Percentiles rank a stretch among this genome's conserved stretches.
These are phyloP conservation scores for Clavaria fumosa DNA, from an alignment of 768 basidiomycete species.

Conservation along the genomic window DNA sequence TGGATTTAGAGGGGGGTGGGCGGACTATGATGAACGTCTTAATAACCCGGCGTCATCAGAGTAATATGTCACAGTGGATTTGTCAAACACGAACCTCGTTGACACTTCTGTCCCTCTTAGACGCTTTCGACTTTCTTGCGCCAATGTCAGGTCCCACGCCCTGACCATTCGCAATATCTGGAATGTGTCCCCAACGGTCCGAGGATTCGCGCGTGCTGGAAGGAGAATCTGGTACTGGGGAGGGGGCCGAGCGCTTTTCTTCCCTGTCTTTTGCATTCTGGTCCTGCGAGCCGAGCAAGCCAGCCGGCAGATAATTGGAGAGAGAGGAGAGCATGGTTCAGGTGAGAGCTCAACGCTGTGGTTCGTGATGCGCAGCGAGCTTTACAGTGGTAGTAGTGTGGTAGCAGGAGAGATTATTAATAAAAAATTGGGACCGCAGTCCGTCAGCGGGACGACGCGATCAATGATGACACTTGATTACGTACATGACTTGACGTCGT, in stretches of 20 bases:
- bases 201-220: background rate
- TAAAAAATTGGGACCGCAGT: too few species aligned
- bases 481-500: too few species aligned
- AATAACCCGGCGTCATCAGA: constrained; percentile 2
- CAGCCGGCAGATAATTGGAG: background rate
- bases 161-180: background rate
- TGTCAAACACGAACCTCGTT: constrained; percentile 6
- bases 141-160: background rate
- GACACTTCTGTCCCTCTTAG: constrained; percentile 9
- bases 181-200: background rate
- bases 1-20: constrained; percentile 73
- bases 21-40: constrained; percentile 88
- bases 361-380: too few species aligned
- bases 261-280: background rate
- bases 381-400: too few species aligned
- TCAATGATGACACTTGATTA: too few species aligned
- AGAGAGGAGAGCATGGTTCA: constrained; percentile 1
- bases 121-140: constrained; percentile 3
- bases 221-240: background rate
- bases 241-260: too few species aligned
- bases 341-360: too few species aligned
- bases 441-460: too few species aligned
- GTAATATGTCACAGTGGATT: background rate
- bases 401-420: too few species aligned
- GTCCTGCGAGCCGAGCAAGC: background rate